Base-by-base conservation (phyloP, 345 rosid genomes). In the Populus pruinosa region DNA sequence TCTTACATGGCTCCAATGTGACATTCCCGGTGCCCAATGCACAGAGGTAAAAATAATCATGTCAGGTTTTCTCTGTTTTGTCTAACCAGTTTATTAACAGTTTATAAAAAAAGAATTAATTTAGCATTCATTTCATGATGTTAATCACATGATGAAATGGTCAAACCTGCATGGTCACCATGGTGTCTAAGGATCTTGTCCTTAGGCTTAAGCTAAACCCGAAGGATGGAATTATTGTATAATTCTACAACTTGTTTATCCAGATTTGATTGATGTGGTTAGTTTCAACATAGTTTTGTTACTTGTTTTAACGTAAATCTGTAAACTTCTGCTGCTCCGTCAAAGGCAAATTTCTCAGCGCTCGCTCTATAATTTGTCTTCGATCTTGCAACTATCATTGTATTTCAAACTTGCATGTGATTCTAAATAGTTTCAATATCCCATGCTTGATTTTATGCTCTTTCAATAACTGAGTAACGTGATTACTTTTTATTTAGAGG, bases 1-100 rank as follows among this genome's bases (percentile, higher is more conserved):
- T 82, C 96, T 95, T 79, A 93, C 98, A 65, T 93, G 97, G 99
- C 98, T 95, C 83, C 99, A 95, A 72, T 95, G 99, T 50, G 90
- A 93, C 82, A 94, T 90, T 53, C 97, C 98, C 67, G 88, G 94
- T 74, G 90, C 76, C 74, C 91, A 63, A 3, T 92, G 96, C 80
- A 66, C 84, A 59, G 89, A 86, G 98, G 96, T 84, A 77, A 67
- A 12, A 4, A 50, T 8, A 12, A 35, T n/a, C 33, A 8, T 53
- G n/a, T 23, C 13, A 10, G 13, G 23, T 41, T 27, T 9, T 18
- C 38, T 67, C 71, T 67, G 17, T 41, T 20, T 69, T 23, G 7
- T 23, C 13, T 8, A 36, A 9, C 44, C 23, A 33, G 0, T 33
- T 33, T 33, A 65, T 8, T 6, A 21, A 65, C 43, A 11, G 35